Conservation (phyloP, 2,329 filamentous ascomycete species). For the Colletotrichum chlorophyti region DNA sequence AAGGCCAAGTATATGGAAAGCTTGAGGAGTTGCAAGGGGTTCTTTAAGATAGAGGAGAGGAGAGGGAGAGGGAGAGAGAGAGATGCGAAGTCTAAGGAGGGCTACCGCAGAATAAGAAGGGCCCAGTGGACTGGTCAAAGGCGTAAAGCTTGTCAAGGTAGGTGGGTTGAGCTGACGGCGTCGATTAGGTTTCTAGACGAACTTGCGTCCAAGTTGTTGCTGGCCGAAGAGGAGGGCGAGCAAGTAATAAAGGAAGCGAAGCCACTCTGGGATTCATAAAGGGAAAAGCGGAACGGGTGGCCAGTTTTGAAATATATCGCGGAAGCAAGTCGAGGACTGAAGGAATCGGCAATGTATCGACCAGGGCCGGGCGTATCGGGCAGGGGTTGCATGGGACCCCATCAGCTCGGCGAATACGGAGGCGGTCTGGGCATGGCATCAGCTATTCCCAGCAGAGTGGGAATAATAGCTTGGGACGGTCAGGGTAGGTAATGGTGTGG, state of each 20-base stretch:
- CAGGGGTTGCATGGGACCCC: slow-evolving; percentile 26
- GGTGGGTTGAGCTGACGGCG: not conserved
- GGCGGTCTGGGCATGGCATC: slow-evolving; percentile 30
- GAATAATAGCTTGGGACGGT: slow-evolving; percentile 29
- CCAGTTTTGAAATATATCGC: slow-evolving; percentile 28
- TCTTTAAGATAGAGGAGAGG: not conserved
- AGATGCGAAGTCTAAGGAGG: not conserved
- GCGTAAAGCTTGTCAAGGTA: slow-evolving; percentile 8
- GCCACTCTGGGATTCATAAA: slow-evolving; percentile 11
- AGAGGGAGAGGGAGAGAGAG: not conserved
- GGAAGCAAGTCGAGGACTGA: slow-evolving; percentile 17
- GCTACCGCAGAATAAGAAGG: slow-evolving; percentile 6
- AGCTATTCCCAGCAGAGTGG: slow-evolving; percentile 23
- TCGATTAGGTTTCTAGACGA: slow-evolving; percentile 19
- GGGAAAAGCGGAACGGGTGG: slow-evolving; percentile 10
- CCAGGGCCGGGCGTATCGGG: slow-evolving; percentile 16
- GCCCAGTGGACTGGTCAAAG: not conserved
- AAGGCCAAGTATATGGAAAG: not conserved
- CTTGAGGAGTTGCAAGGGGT: no score
- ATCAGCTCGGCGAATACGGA: slow-evolving; percentile 29
- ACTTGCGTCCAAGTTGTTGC: slow-evolving; percentile 11
- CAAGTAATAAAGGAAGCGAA: not conserved
- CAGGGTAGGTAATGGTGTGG: slow-evolving; percentile 26
- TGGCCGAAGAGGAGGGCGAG: not conserved
- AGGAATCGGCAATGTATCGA: slow-evolving; percentile 27